Percentiles rank a stretch among this genome's conserved stretches.
Conservation (phyloP, 257 asterid species). For the Primulina tabacum region DNA sequence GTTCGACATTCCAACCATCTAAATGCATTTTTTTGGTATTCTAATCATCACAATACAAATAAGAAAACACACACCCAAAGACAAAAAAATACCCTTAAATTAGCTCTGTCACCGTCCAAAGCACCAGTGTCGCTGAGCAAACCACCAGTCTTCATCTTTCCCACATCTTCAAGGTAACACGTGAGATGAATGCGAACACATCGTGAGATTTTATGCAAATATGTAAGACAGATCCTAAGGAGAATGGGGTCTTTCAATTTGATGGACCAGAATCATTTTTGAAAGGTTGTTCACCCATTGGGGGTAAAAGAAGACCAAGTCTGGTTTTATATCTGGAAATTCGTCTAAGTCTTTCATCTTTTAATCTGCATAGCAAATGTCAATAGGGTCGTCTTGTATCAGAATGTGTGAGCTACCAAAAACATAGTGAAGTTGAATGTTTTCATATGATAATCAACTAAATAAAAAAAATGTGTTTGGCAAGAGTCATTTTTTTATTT, state of each 20-base stretch:
- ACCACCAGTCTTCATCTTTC: slow-evolving; percentile 15
- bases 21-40: slow-evolving; percentile 3
- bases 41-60: slow-evolving; percentile 3
- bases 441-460: neutral
- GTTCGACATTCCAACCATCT: neutral
- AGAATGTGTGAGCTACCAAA: neutral
- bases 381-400: slow-evolving; percentile 16
- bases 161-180: slow-evolving; percentile 12
- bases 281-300: slow-evolving; percentile 68
- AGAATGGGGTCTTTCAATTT: slow-evolving; percentile 34
- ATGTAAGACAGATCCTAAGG: neutral
- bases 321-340: slow-evolving; percentile 78
- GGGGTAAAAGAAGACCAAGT: slow-evolving; percentile 78
- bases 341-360: slow-evolving; percentile 72
- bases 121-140: slow-evolving; percentile 15
- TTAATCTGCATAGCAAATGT: slow-evolving; percentile 53
- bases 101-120: slow-evolving; percentile 15
- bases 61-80: neutral
- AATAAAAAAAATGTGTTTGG: neutral
- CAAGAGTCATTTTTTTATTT: too few relatives aligned
- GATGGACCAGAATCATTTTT: slow-evolving; percentile 53
- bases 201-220: neutral
- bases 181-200: slow-evolving; percentile 1
- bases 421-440: neutral
- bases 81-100: neutral